Evolutionary conservation across 2,329 filamentous ascomycete species (phyloP), one percentile per base, ranked within the genome.

Genomic region (Aspergillus puulaauensis): DNA sequence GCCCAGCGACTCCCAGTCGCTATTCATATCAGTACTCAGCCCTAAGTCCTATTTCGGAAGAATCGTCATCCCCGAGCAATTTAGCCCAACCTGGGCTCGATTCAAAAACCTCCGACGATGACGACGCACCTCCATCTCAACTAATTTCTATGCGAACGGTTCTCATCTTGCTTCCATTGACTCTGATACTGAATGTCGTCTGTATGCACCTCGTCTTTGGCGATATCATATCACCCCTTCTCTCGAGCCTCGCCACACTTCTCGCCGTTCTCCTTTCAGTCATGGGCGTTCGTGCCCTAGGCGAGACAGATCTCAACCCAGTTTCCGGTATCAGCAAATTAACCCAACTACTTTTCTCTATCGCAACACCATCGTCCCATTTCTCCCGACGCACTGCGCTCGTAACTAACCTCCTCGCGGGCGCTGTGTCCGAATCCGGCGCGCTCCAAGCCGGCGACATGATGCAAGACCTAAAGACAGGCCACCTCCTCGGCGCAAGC

Each of bases 241-340:
- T 90, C 4, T 93, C 87, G 12, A 77, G 93, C 53, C 83, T 88
- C 12, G 89, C 96, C 3, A 93, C 96, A 6, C 72, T 96, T 27
- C 88, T 98, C 73, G 91, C 95, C 0, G 84, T 99, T 6, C 69
- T 87, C 8, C 77, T 87, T 11, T 84, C 81, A 39, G 79, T 87
- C 56, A 87, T 88, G 84, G 85, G 84, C 45, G 85, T 88, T 2
- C 82, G 85, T 41, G 85, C 86, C 0, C 76, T 87, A 0, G 86
- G 86, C 43, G 86, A 98, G 79, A 98, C 95, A 5, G 95, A 99
- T 68, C 82, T 99, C 9, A 98, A 98, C 70, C 95, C 95, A 0
- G 95, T 98, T 2, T 96, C 91, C 1, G 95, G 95, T 35, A 99
- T 98, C 74, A 93, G 90, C 71, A 99, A 99, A 78, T 83, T 99